These are phyloP conservation scores for Escallonia rubra DNA, from an alignment of 129 eudicot genomes.

Conservation along the genomic window DNA sequence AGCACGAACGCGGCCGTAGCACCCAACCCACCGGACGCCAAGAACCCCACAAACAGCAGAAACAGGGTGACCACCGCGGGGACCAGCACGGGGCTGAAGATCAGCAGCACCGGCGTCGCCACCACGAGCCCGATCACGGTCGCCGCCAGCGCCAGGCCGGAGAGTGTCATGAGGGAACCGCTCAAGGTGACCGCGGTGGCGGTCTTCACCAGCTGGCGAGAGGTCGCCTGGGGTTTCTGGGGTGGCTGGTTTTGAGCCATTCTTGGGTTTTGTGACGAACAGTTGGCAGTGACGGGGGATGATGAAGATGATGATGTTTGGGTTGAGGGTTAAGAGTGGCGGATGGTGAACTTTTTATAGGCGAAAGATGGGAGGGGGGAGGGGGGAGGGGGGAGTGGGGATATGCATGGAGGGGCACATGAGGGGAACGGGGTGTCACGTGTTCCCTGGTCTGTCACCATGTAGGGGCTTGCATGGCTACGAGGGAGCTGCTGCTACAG, in stretches of 20 bases:
- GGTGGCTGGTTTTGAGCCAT: constrained; percentile 30
- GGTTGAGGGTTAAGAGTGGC: background rate
- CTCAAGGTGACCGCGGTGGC: constrained; percentile 56
- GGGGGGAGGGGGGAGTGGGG: background rate
- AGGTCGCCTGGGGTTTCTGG: constrained; percentile 19
- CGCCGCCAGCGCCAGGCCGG: constrained; percentile 46
- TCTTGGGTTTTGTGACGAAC: background rate
- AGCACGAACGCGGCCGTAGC: constrained; percentile 34
- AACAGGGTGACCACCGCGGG: constrained; percentile 38
- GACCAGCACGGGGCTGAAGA: constrained; percentile 64
- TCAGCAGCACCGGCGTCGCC: constrained; percentile 52
- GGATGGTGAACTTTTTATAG: background rate
- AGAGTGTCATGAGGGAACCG: constrained; percentile 51
- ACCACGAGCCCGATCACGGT: constrained; percentile 53
- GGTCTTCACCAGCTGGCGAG: constrained; percentile 49
- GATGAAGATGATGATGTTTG: background rate
- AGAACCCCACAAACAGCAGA: constrained; percentile 32
- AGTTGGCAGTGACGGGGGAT: background rate
- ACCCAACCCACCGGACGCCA: constrained; percentile 44
- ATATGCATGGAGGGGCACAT: constrained; percentile 5
- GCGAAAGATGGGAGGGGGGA: background rate
- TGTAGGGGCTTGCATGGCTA: constrained; percentile 17
- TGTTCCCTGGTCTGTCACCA: background rate
- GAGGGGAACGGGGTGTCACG: constrained; percentile 14
- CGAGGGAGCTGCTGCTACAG: background rate